A percentile compares a stretch with the other conserved stretches of the same genome.
phyloP scores from a whole-genome alignment of 78 protist species.

The Dictyostelium purpureum region DNA sequence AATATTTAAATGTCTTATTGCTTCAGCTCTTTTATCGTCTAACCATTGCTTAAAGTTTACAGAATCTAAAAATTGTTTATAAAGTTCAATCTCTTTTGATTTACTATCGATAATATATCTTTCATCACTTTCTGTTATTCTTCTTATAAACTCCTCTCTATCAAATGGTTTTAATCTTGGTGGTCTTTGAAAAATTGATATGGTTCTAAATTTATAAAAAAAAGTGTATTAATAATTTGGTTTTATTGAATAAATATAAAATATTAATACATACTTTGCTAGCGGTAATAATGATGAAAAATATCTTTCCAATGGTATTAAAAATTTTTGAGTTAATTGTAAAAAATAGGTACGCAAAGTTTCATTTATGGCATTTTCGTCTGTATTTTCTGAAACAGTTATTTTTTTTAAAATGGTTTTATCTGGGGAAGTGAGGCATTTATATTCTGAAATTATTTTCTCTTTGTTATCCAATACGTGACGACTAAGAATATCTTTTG shows the following conservation, averaged over 20 bases:
- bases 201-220: conserved; percentile 13
- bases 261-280: conserved; percentile 36
- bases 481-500: conserved; percentile 30
- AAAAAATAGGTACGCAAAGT: conserved; percentile 41
- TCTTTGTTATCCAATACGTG: conserved; percentile 33
- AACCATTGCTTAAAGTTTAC: conserved; percentile 69
- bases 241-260: background rate
- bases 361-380: conserved; percentile 43
- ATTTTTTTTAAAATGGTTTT: conserved; percentile 54
- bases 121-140: conserved; percentile 19
- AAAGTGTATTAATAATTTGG: background rate
- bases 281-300: conserved; percentile 80
- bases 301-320: conserved; percentile 84
- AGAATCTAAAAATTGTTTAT: conserved; percentile 64
- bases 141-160: conserved; percentile 19
- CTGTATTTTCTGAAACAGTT: background rate
- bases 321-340: conserved; percentile 59
- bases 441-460: conserved; percentile 29
- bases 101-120: conserved; percentile 35
- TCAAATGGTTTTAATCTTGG: conserved; percentile 62
- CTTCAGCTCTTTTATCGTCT: conserved; percentile 58
- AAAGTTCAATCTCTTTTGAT: conserved; percentile 62
- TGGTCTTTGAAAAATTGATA: conserved; percentile 75
- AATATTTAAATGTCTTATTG: conserved; percentile 52
- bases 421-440: conserved; percentile 47